These are phyloP conservation scores for Termitomyces sp. DNA, from an alignment of 768 basidiomycete species.

Conservation along the genomic window DNA sequence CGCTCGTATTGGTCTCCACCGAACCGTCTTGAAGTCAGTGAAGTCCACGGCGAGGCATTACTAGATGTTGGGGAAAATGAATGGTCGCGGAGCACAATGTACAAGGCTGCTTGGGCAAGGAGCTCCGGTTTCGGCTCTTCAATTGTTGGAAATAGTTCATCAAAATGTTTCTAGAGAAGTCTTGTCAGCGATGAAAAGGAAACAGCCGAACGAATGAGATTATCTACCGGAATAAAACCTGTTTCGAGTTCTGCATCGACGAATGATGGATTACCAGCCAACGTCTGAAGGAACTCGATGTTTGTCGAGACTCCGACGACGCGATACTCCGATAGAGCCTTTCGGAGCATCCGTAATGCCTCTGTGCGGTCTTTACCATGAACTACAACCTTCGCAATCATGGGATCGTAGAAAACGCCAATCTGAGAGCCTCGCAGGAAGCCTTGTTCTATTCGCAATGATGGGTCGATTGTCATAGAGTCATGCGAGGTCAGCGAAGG, in stretches of 20 bases:
- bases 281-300: slow-evolving; percentile 75
- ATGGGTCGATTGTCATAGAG: slow-evolving; percentile 37
- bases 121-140: slow-evolving; percentile 53
- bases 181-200: background rate
- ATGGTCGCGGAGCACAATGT: slow-evolving; percentile 61
- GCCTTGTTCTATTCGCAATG: slow-evolving; percentile 86
- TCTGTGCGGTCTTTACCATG: slow-evolving; percentile 82
- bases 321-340: slow-evolving; percentile 81
- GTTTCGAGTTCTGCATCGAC: slow-evolving; percentile 81
- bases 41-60: slow-evolving; percentile 57
- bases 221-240: slow-evolving; percentile 75
- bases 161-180: slow-evolving; percentile 66
- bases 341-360: slow-evolving; percentile 73
- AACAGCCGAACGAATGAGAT: background rate
- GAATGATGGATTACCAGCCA: slow-evolving; percentile 78
- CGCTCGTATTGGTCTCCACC: slow-evolving; percentile 68
- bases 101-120: slow-evolving; percentile 78
- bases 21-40: slow-evolving; percentile 71
- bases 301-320: slow-evolving; percentile 92
- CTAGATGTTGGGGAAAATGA: slow-evolving; percentile 16
- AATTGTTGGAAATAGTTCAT: slow-evolving; percentile 72
- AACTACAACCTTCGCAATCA: slow-evolving; percentile 90
- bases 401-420: slow-evolving; percentile 86
- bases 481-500: slow-evolving; percentile 25
- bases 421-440: slow-evolving; percentile 77